phyloP scores from a whole-genome alignment of 345 rosid species.

The Citrus cavaleriei region DNA sequence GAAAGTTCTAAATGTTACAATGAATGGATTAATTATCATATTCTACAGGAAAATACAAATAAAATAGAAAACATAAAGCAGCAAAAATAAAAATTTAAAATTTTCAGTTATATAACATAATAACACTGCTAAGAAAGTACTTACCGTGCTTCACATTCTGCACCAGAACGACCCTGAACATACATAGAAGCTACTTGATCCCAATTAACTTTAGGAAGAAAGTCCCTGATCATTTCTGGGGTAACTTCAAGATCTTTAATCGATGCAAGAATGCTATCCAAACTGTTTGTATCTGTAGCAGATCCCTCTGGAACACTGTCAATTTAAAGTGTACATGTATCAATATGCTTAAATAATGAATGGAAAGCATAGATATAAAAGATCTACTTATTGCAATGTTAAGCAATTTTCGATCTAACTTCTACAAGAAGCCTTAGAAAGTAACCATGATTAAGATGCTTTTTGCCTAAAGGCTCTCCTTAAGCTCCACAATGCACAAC shows the following conservation, averaged over 20 bases:
- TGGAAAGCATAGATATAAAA: not conserved
- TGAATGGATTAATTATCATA: not conserved
- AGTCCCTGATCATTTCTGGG: slow-evolving; percentile 61
- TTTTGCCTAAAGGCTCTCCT: not conserved
- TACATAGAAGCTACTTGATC: slow-evolving; percentile 63
- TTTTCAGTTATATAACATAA: not conserved
- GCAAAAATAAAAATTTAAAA: not conserved
- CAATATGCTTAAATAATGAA: slow-evolving; percentile 11
- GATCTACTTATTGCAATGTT: not conserved
- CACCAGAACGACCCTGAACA: slow-evolving; percentile 58
- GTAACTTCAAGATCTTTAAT: slow-evolving; percentile 72
- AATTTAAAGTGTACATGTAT: slow-evolving; percentile 20
- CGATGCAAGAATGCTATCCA: slow-evolving; percentile 47
- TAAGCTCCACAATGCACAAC: not conserved
- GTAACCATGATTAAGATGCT: not conserved
- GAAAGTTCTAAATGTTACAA: not conserved
- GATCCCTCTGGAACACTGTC: slow-evolving; percentile 53
- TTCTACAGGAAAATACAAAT: not conserved
- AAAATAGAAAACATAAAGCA: slow-evolving; percentile 1
- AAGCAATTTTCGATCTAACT: not conserved
- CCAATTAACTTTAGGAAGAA: slow-evolving; percentile 86
- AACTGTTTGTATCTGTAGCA: slow-evolving; percentile 27
- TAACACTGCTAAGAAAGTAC: slow-evolving; percentile 14
- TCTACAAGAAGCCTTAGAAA: not conserved
- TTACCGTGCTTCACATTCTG: slow-evolving; percentile 91